Percentiles rank a stretch among this genome's conserved stretches.
phyloP scores from a whole-genome alignment of 345 rosid species.

The Citrus hindsii region DNA sequence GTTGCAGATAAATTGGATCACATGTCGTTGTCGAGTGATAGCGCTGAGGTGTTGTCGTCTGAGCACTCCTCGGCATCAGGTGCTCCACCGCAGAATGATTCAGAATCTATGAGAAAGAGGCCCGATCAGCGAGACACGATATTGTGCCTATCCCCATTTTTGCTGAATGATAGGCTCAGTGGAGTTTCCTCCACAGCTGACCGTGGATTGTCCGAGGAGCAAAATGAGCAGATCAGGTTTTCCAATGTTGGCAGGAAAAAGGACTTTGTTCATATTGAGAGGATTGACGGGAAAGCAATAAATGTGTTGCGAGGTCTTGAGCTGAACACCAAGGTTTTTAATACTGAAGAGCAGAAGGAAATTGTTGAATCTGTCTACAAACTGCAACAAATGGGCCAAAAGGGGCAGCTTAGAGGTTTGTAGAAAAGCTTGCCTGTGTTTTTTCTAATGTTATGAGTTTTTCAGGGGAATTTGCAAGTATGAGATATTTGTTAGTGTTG shows the following conservation, averaged over 20 bases:
- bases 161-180: constrained; percentile 13
- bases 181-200: not conserved
- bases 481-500: not conserved
- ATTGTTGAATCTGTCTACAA: constrained; percentile 48
- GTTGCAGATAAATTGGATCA: not conserved
- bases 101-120: not conserved
- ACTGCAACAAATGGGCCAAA: constrained; percentile 48
- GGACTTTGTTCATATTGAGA: constrained; percentile 48
- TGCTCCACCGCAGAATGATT: not conserved
- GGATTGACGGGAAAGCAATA: constrained; percentile 38
- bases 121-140: not conserved
- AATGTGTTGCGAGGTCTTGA: constrained; percentile 60
- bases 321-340: constrained; percentile 50
- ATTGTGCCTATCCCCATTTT: too few species aligned
- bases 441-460: not conserved
- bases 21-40: not conserved
- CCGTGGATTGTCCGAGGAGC: constrained; percentile 25
- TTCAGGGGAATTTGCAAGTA: not conserved
- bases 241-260: constrained; percentile 38
- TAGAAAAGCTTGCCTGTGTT: not conserved
- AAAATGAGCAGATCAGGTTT: constrained; percentile 31
- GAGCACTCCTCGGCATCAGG: not conserved
- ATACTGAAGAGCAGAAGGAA: constrained; percentile 55
- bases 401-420: constrained; percentile 47
- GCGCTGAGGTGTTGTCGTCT: not conserved